Evolutionary conservation across 1,284 basidiomycete genomes (phyloP), one percentile per base, ranked within the genome.

Genomic region (Leccinum pachyderme): DNA sequence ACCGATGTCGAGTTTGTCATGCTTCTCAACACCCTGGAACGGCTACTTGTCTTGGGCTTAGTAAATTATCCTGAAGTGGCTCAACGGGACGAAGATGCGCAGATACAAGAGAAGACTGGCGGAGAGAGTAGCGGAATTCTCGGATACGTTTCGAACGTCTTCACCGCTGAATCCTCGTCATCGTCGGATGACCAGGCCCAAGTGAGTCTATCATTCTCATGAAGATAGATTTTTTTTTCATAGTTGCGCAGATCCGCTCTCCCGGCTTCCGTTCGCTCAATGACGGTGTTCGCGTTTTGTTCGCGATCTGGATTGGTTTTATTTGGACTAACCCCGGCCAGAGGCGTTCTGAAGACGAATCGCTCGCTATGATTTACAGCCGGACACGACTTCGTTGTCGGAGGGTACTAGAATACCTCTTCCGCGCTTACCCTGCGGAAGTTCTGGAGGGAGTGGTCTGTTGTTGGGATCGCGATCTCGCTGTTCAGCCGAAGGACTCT

Each of bases 1-100:
- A 91, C 88, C 1, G 95, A 97, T 65, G 82, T 89, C 0, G 93
- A 96, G 61, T 82, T 93, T 55, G 79, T 89, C 51, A 92, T 91
- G 81, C 74, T 95, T 4, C 78, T 95, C 27, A 91, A 89, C 61
- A 87, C 87, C 0, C 71, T 96, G 43, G 95, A 98, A 64, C 80
- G 92, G 27, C 75, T 97, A 6, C 79, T 93, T 24, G 72, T 89
- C 12, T 76, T 89, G 37, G 86, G 83, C 53, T 72, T 90, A 51
- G 77, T 80, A 52, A 80, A 76, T 32, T 63, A 67, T 39, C 62
- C 76, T 6, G 84, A 86, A 22, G 69, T 78, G 2, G 75, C 73
- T 28, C 77, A 77, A 4, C 67, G 72, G 5, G 84, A 87, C 12
- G 89, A 89, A 13, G 87, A 89, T 13, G 71, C 68, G n/a, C 63